Evolutionary conservation across 2,329 filamentous ascomycete genomes (phyloP), one percentile per base, ranked within the genome.

Genomic region (Aspergillus pseudoglaucus): DNA sequence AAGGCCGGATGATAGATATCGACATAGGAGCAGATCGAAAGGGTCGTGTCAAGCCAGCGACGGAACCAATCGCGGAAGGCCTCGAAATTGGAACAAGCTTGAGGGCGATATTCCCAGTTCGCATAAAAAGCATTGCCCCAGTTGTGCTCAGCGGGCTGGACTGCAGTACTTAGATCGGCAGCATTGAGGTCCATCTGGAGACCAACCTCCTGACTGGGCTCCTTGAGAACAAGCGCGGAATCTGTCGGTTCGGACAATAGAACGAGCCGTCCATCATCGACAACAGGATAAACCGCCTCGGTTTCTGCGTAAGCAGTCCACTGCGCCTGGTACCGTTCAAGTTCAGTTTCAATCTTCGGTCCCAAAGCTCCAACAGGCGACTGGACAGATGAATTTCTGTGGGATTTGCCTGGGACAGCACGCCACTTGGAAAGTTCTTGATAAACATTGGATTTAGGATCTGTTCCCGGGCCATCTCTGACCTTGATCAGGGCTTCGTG

Each of bases 1-100:
- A 67, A 70, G 6, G 59, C 42, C 20, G 50, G 20, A 37, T 64
- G 63, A 14, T 58, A 57, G 6, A 63, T 67, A 38, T 65, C 55
- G 5, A 55, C 56, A 14, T 50, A 39, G 17, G 45, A 53, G 14
- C 38, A 38, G 6, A 49, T 42, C 8, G n/a, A 15, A 9, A 60
- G 53, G 10, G 58, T 58, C 4, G 44, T 42, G 12, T 62, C 52
- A 12, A 63, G 47, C 62, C 61, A 65, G 22, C 27, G 20, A 17
- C 54, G 56, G 23, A 63, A 58, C 38, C 45, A 48, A 17, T 50
- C 47, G 15, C 46, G 53, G 23, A 53, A 61, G 0, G 27, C 44
- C 9, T 54, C 53, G 3, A 43, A 46, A 40, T 47, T 49, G n/a
- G 48, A 49, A 27, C 46, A 53, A 14, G 9, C 35, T 10, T 27